Percentiles rank a stretch among this genome's conserved stretches.
phyloP scores from a whole-genome alignment of 805 yeast species.

The Starmerella khaoyaiensis region DNA sequence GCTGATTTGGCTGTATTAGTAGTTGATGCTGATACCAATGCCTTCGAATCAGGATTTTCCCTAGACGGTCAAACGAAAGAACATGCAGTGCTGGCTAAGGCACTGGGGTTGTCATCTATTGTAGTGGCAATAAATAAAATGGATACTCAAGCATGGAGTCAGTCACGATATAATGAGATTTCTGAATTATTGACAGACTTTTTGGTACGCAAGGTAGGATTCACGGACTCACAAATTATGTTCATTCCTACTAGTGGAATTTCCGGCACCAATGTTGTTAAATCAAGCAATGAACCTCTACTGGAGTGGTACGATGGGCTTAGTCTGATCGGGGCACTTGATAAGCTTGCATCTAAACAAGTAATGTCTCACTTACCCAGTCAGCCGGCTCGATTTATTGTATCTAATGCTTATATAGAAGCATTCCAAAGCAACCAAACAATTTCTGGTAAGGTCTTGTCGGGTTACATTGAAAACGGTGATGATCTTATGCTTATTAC shows the following conservation, averaged over 20 bases:
- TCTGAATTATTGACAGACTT: conserved; percentile 37
- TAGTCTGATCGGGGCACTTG: conserved; percentile 32
- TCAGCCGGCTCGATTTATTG: conserved; percentile 31
- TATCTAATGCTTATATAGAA: conserved; percentile 48
- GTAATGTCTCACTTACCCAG: too few relatives aligned
- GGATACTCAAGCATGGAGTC: conserved; percentile 49
- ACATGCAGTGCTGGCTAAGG: conserved; percentile 56
- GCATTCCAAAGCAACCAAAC: conserved; percentile 38
- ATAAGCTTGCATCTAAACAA: conserved; percentile 20
- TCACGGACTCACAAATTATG: conserved; percentile 28
- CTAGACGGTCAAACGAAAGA: conserved; percentile 68
- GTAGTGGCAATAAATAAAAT: conserved; percentile 59
- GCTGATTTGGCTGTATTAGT: conserved; percentile 66
- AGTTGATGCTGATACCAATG: conserved; percentile 51
- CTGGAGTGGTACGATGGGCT: conserved; percentile 36
- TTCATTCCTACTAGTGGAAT: conserved; percentile 63
- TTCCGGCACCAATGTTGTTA: conserved; percentile 50
- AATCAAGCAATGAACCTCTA: neutral
- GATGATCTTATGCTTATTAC: conserved; percentile 36
- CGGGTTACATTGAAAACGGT: conserved; percentile 61
- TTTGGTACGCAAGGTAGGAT: conserved; percentile 43
- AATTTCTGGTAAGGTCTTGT: conserved; percentile 50
- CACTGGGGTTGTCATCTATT: conserved; percentile 49
- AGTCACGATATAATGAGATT: conserved; percentile 42
- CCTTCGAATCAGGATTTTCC: conserved; percentile 57